Percentiles rank a stretch among this genome's conserved stretches.
Evolutionary conservation across 768 basidiomycete genomes (phyloP).

Genomic region (Hericium coralloides): DNA sequence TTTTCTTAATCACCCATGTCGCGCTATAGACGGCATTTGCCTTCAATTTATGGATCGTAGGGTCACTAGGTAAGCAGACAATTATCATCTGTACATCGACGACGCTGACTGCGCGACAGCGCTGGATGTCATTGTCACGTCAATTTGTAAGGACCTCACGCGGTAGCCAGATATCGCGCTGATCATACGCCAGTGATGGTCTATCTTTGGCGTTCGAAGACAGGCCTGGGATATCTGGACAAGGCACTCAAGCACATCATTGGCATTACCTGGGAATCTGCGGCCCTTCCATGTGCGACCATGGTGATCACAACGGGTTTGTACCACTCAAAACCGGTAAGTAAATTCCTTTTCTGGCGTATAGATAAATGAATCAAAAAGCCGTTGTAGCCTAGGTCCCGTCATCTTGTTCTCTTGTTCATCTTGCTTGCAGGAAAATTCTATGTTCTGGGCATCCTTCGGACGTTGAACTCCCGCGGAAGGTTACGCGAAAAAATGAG

Average conservation of each 20-base stretch:
- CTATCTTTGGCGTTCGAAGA: constrained; percentile 32
- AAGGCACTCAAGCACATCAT: constrained; percentile 31
- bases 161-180: neutral
- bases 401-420: constrained; percentile 36
- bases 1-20: neutral
- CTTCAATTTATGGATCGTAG: constrained; percentile 39
- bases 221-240: constrained; percentile 27
- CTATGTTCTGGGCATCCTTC: constrained; percentile 23
- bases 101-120: constrained; percentile 18
- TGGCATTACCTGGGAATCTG: constrained; percentile 31
- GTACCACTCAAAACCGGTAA: constrained; percentile 20
- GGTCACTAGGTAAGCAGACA: constrained; percentile 27
- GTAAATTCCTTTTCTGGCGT: constrained; percentile 18
- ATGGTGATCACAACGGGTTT: constrained; percentile 24
- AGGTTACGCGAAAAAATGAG: constrained; percentile 24
- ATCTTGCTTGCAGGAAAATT: constrained; percentile 42
- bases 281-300: constrained; percentile 25
- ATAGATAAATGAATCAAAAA: too few relatives aligned
- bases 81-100: neutral
- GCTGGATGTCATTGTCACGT: constrained; percentile 31
- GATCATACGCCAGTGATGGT: constrained; percentile 25
- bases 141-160: constrained; percentile 24
- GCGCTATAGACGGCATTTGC: constrained; percentile 28
- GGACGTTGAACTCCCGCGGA: constrained; percentile 22
- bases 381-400: constrained; percentile 2